phyloP scores from a whole-genome alignment of 2,329 filamentous ascomycete genomes.

The Aspergillus sojae region DNA sequence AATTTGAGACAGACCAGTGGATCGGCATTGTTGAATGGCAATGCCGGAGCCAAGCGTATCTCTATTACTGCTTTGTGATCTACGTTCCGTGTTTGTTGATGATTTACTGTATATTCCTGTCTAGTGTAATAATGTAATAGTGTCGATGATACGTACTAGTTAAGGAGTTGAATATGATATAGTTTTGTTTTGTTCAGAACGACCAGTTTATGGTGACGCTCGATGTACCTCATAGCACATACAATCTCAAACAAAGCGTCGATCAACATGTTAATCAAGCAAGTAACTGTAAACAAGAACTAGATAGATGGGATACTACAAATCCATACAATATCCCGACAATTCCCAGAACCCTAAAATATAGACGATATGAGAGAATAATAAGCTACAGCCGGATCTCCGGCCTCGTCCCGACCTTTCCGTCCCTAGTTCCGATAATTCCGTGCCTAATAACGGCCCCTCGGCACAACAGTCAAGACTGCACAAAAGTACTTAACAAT shows the following conservation, averaged over 20 bases:
- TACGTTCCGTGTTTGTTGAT: neutral
- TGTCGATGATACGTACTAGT: neutral
- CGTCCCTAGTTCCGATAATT: neutral
- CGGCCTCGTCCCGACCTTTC: neutral
- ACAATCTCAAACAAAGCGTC: neutral
- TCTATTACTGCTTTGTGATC: slow-evolving; percentile 25
- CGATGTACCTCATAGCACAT: too few relatives aligned
- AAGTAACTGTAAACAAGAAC: too few relatives aligned
- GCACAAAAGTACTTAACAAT: too few relatives aligned
- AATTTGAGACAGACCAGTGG: slow-evolving; percentile 35
- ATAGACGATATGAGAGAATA: too few relatives aligned
- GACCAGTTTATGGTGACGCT: neutral
- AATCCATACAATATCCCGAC: too few relatives aligned
- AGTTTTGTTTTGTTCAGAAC: neutral
- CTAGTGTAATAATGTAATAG: neutral
- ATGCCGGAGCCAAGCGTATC: slow-evolving; percentile 26
- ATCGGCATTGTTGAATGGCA: slow-evolving; percentile 30
- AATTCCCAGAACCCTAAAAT: too few relatives aligned
- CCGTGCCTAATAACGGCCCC: too few relatives aligned
- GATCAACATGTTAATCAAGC: neutral
- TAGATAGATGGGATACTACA: too few relatives aligned
- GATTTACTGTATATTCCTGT: slow-evolving; percentile 1
- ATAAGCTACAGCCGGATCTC: too few relatives aligned
- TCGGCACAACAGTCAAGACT: neutral
- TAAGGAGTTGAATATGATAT: neutral